A percentile compares a stretch with the other conserved stretches of the same genome.
These are phyloP conservation scores for Sarocladiaceae sp. DNA, from an alignment of 2,329 filamentous ascomycete species.

Conservation along the genomic window DNA sequence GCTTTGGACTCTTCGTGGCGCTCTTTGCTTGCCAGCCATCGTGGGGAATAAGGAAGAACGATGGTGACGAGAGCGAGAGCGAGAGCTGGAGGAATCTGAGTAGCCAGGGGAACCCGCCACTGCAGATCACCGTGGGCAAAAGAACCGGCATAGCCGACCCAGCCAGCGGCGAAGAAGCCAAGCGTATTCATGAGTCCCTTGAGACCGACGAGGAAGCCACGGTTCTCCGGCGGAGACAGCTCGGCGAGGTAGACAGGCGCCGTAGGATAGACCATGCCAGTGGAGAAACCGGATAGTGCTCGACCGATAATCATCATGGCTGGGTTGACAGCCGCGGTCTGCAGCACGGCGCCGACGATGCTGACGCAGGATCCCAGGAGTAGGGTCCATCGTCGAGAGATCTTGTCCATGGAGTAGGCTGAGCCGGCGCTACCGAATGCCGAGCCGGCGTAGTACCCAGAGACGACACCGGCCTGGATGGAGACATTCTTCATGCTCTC, in stretches of 20 bases:
- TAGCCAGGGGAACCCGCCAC: conserved; percentile 28
- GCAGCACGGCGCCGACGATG: conserved; percentile 21
- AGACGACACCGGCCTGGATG: conserved; percentile 11
- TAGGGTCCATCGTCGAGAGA: conserved; percentile 6
- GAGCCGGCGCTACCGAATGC: conserved; percentile 11
- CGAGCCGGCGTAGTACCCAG: conserved; percentile 13
- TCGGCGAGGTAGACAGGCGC: conserved; percentile 22
- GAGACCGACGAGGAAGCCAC: conserved; percentile 20
- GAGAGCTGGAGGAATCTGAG: conserved; percentile 21
- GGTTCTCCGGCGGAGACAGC: conserved; percentile 18
- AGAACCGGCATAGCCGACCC: conserved; percentile 31
- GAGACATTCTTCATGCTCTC: conserved; percentile 1
- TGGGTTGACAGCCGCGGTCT: conserved; percentile 16
- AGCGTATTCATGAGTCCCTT: conserved; percentile 27
- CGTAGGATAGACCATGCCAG: conserved; percentile 17
- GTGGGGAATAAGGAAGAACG: conserved; percentile 21
- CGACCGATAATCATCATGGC: conserved; percentile 23
- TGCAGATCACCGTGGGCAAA: conserved; percentile 23
- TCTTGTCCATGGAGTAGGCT: conserved; percentile 11
- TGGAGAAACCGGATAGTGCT: conserved; percentile 17
- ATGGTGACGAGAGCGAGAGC: conserved; percentile 15
- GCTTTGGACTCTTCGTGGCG: conserved; percentile 19
- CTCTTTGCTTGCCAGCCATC: conserved; percentile 17
- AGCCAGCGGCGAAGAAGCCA: conserved; percentile 31
- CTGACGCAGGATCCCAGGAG: conserved; percentile 9